Base-by-base conservation (phyloP, 1,139 yeast genomes). In the Pichia inconspicua region DNA sequence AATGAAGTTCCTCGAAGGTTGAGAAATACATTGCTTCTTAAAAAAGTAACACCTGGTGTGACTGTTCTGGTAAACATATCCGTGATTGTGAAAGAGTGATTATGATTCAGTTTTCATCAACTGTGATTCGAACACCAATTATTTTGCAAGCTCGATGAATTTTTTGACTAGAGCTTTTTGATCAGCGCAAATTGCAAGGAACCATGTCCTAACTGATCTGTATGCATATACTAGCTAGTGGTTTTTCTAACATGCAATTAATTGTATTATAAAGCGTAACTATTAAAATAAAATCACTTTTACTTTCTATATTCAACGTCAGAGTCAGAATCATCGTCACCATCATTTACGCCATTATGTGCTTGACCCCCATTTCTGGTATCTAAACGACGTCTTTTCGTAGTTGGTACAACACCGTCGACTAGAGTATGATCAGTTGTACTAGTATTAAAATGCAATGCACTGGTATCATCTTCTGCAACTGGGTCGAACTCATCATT, bases 351-450 rank as follows among this genome's bases (percentile, higher is more conserved):
- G 34, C 17, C 39, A 10, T 9, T 15, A 14, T 25, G 37, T 9
- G 27, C 15, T 34, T 12, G 28, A 3, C 40, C 22, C 11, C 12
- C 37, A 25, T 11, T 36, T n/a, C 45, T 19, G 25, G 30, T 31
- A 25, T 40, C 48, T 10, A 45, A 42, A 25, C 48, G 45, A n/a
- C 51, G 42, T 41, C 51, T 46, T 27, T 48, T 48, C 17, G 47
- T 39, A 7, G 45, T 15, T 8, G 25, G 46, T 12, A 37, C 25
- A 27, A 41, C 35, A 40, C 36, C 39, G 6, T 37, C 50, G 11
- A 48, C 48, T 27, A 47, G 40, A 1, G 50, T 47, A 14, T 38
- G 30, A 39, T 47, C 49, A 15, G 22, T 41, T 14, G 37, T 40
- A 11, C 42, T 15, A 5, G 40, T 15, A 17, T 46, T 41, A 9